phyloP scores from a whole-genome alignment of 306 rosid species.

The Begonia peltatifolia region DNA sequence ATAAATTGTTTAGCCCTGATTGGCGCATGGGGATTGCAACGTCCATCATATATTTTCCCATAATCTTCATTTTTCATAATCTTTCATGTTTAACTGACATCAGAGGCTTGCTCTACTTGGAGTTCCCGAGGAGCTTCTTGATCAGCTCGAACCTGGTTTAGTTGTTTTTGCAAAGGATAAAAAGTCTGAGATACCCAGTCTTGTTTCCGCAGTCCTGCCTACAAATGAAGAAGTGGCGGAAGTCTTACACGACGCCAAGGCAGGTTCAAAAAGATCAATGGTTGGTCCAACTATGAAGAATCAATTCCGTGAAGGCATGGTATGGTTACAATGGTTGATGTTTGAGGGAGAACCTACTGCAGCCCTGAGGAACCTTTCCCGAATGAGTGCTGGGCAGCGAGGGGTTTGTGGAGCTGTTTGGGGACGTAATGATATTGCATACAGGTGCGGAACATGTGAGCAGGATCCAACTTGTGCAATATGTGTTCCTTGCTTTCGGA shows the following conservation, averaged over 20 bases:
- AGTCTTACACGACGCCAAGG: conserved; percentile 24
- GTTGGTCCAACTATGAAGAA: conserved; percentile 20
- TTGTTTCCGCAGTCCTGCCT: conserved; percentile 61
- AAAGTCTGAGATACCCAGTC: conserved; percentile 25
- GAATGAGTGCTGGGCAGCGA: conserved; percentile 55
- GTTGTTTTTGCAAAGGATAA: conserved; percentile 45
- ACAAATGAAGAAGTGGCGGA: conserved; percentile 47
- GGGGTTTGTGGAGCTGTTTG: conserved; percentile 96
- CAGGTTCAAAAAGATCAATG: conserved; percentile 14
- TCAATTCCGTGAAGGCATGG: conserved; percentile 46
- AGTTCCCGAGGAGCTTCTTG: conserved; percentile 46
- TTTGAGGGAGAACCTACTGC: conserved; percentile 61
- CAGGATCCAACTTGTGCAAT: conserved; percentile 91
- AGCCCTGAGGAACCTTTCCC: conserved; percentile 35
- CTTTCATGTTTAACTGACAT: conserved; percentile 8
- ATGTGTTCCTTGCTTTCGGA: conserved; percentile 90
- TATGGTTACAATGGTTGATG: conserved; percentile 93
- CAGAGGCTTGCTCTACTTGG: conserved; percentile 70
- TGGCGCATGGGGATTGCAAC: background rate
- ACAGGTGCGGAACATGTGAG: conserved; percentile 81
- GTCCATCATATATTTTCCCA: conserved; percentile 1
- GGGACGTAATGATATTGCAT: conserved; percentile 75
- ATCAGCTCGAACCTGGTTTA: conserved; percentile 34
- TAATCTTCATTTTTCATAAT: conserved; percentile 10
- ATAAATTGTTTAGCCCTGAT: background rate